A percentile compares a stretch with the other conserved stretches of the same genome.
Conservation (phyloP, 805 yeast genomes). For the Tetrapisispora namnaoensis region DNA sequence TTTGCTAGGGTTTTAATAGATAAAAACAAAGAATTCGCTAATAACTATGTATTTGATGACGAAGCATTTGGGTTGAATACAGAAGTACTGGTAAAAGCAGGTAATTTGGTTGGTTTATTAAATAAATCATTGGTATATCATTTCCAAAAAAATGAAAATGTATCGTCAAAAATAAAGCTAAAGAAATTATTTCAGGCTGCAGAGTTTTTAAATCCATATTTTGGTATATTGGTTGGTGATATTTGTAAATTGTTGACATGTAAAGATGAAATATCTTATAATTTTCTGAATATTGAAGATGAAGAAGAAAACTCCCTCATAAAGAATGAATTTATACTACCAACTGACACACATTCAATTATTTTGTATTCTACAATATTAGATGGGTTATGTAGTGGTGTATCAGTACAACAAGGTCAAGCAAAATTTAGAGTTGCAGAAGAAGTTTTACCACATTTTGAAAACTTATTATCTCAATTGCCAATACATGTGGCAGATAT, state of each 20-base stretch:
- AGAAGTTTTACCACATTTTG: conserved; percentile 17
- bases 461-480: conserved; percentile 15
- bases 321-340: conserved; percentile 15
- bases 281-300: conserved; percentile 1
- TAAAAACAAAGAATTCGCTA: conserved; percentile 30
- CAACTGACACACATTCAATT: conserved; percentile 13
- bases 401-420: conserved; percentile 12
- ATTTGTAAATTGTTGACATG: conserved; percentile 19
- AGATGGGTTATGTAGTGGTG: conserved; percentile 25
- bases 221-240: conserved; percentile 15
- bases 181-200: conserved; percentile 24
- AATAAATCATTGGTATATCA: conserved; percentile 18
- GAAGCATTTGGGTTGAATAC: conserved; percentile 10
- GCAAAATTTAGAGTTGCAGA: conserved; percentile 14
- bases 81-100: conserved; percentile 15
- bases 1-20: conserved; percentile 37
- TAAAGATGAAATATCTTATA: conserved; percentile 14
- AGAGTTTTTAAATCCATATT: conserved; percentile 25
- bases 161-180: conserved; percentile 8
- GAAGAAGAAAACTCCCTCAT: conserved; percentile 6
- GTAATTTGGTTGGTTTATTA: conserved; percentile 19
- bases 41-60: conserved; percentile 17
- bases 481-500: conserved; percentile 18
- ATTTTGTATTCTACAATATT: conserved; percentile 21
- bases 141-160: conserved; percentile 6